Evolutionary conservation across 2,329 filamentous ascomycete genomes (phyloP).

Genomic region (Neofusicoccum sp.): DNA sequence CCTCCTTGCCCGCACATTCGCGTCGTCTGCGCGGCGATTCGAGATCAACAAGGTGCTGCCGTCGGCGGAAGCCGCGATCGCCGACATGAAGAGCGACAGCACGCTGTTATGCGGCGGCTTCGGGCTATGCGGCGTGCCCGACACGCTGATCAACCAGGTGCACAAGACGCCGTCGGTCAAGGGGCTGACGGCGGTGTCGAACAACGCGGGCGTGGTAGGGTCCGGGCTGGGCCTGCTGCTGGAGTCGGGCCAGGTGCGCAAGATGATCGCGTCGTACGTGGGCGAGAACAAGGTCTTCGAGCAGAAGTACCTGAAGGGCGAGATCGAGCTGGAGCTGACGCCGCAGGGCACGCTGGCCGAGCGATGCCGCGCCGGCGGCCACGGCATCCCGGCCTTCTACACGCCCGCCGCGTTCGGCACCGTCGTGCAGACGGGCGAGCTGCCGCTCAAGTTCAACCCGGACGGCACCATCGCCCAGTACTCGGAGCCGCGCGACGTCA

Average conservation of each 20-base stretch:
- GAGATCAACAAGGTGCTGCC: constrained; percentile 41
- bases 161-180: constrained; percentile 41
- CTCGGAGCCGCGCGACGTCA: constrained; percentile 65
- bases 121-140: constrained; percentile 39
- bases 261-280: constrained; percentile 72
- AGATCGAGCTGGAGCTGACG: constrained; percentile 72
- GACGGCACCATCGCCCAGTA: constrained; percentile 62
- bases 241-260: constrained; percentile 66
- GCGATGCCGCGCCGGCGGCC: constrained; percentile 68
- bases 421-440: constrained; percentile 65
- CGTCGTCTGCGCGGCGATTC: constrained; percentile 30
- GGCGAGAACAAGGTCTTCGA: constrained; percentile 76
- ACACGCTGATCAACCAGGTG: constrained; percentile 40
- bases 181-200: constrained; percentile 72
- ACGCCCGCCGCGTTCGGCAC: constrained; percentile 70
- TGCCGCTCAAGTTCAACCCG: constrained; percentile 61
- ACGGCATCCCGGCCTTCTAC: constrained; percentile 77
- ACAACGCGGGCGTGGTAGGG: constrained; percentile 72
- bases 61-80: constrained; percentile 38
- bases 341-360: constrained; percentile 75
- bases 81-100: constrained; percentile 37
- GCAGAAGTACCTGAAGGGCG: constrained; percentile 70
- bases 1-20: constrained; percentile 36
- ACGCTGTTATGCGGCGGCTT: constrained; percentile 40
- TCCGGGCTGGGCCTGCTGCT: constrained; percentile 69